Percentiles rank a stretch among this genome's conserved stretches.
Evolutionary conservation across 2,329 filamentous ascomycete genomes (phyloP).

Genomic region (Colletotrichum sp.): DNA sequence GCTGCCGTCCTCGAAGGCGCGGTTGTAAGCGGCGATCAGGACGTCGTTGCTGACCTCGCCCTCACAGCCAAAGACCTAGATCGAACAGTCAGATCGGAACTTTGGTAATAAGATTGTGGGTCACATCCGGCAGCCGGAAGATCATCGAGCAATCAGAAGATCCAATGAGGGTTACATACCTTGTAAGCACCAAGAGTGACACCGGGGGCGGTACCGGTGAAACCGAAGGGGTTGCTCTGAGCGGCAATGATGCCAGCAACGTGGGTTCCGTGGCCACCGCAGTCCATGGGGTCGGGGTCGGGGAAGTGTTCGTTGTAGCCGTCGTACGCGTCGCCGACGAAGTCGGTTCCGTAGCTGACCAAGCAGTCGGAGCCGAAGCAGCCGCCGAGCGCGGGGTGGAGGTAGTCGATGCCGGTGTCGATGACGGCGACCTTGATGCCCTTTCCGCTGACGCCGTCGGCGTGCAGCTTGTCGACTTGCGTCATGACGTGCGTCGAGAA

Average conservation of each 20-base stretch:
- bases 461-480: slow-evolving; percentile 58
- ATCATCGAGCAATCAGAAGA: not conserved
- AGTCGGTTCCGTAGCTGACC: slow-evolving; percentile 61
- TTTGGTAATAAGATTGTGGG: not conserved
- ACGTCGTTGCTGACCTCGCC: slow-evolving; percentile 59
- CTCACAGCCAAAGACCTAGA: slow-evolving; percentile 57
- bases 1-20: slow-evolving; percentile 64
- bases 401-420: slow-evolving; percentile 65
- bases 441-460: slow-evolving; percentile 51
- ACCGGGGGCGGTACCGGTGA: slow-evolving; percentile 61
- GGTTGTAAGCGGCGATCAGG: slow-evolving; percentile 63
- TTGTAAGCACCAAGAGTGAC: slow-evolving; percentile 62
- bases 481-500: slow-evolving; percentile 61
- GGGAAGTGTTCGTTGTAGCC: slow-evolving; percentile 43
- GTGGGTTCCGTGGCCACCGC: slow-evolving; percentile 65
- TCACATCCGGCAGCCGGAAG: not conserved
- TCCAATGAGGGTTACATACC: not conserved
- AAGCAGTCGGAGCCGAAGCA: slow-evolving; percentile 66
- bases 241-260: slow-evolving; percentile 68
- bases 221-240: slow-evolving; percentile 55
- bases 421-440: slow-evolving; percentile 59
- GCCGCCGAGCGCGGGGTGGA: slow-evolving; percentile 66
- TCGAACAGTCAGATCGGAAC: not conserved
- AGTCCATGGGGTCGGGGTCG: slow-evolving; percentile 59
- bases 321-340: slow-evolving; percentile 60